These are phyloP conservation scores for Tephrocybe sp. DNA, from an alignment of 768 basidiomycete genomes.

Conservation along the genomic window DNA sequence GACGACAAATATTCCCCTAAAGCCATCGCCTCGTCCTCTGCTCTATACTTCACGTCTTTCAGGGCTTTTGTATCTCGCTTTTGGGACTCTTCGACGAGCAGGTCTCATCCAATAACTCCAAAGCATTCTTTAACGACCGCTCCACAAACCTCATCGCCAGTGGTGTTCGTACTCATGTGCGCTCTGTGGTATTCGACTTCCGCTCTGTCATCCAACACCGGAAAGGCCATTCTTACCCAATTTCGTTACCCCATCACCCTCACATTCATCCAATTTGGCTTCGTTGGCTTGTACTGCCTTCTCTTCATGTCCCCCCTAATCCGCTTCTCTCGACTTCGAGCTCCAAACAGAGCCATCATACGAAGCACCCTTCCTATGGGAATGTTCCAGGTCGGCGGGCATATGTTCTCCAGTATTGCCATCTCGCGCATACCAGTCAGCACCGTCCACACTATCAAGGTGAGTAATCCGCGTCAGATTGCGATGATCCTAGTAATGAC, in stretches of 20 bases:
- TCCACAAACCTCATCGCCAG: conserved; percentile 30
- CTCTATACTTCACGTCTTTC: conserved; percentile 24
- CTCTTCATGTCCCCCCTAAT: conserved; percentile 77
- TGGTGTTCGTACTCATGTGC: conserved; percentile 76
- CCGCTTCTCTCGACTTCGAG: conserved; percentile 64
- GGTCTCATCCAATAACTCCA: conserved; percentile 21
- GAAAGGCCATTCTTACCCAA: conserved; percentile 89
- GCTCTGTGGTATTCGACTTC: conserved; percentile 91
- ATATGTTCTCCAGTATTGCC: conserved; percentile 97
- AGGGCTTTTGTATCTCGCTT: conserved; percentile 22
- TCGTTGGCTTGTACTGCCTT: conserved; percentile 84
- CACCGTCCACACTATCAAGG: conserved; percentile 99
- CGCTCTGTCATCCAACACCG: conserved; percentile 93
- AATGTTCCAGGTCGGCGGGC: conserved; percentile 94
- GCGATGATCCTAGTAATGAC: conserved; percentile 1
- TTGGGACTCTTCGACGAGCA: conserved; percentile 24
- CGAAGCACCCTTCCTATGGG: conserved; percentile 90
- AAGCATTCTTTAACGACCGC: conserved; percentile 31
- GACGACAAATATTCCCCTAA: conserved; percentile 30
- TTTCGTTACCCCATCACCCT: conserved; percentile 96
- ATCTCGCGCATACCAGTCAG: conserved; percentile 95
- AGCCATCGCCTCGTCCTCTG: conserved; percentile 21
- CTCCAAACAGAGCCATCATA: conserved; percentile 71
- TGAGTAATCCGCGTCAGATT: conserved; percentile 32
- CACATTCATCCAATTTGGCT: conserved; percentile 96